Evolutionary conservation across 345 rosid genomes (phyloP).

Genomic region (Citrus australasica): DNA sequence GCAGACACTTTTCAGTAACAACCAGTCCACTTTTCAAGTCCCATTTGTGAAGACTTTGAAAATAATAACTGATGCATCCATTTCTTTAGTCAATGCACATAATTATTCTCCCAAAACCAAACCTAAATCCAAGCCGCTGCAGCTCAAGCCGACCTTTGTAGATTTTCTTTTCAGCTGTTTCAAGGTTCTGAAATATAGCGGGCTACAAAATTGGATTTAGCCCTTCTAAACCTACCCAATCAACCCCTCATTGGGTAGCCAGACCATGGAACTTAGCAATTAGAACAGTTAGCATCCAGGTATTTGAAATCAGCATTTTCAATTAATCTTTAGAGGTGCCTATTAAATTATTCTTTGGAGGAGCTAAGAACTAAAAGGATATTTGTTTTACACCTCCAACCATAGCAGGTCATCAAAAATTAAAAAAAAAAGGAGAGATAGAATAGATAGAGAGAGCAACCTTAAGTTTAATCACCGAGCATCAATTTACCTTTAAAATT

Average conservation of each 20-base stretch:
- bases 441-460: not conserved
- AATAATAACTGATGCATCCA: not conserved
- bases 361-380: not conserved
- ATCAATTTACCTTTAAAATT: slow-evolving; percentile 64
- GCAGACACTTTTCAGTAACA: not conserved
- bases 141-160: not conserved
- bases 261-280: not conserved
- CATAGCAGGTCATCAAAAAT: not conserved
- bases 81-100: not conserved
- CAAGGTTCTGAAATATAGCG: not conserved
- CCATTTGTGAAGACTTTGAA: not conserved
- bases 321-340: not conserved
- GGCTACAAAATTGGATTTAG: not conserved
- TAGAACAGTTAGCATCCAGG: not conserved
- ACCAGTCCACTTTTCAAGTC: not conserved
- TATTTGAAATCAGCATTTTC: not conserved
- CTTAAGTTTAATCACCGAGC: not conserved
- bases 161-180: not conserved
- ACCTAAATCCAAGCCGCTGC: not conserved
- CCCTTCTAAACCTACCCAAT: not conserved
- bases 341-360: not conserved
- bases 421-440: not conserved
- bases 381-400: not conserved
- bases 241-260: not conserved
- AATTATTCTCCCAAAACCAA: not conserved